phyloP scores from a whole-genome alignment of 164 flowering plant species.

The Chloranthus sessilifolius region DNA sequence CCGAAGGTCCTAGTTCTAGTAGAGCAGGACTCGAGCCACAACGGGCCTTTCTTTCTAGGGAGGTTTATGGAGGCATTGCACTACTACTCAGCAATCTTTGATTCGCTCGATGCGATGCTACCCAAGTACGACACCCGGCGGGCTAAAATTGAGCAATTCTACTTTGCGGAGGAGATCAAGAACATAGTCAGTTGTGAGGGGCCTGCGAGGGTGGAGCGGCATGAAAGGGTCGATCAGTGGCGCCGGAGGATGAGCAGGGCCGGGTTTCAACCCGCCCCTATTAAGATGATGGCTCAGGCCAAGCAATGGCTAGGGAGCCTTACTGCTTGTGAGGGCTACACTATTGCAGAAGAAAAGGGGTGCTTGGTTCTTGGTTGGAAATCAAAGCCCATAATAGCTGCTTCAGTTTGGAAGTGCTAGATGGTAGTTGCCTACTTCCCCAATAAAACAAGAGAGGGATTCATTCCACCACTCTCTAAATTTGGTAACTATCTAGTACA shows the following conservation, averaged over 20 bases:
- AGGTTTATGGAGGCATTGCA: constrained; percentile 63
- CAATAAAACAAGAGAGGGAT: too few species aligned
- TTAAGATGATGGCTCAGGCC: constrained; percentile 42
- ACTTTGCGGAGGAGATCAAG: constrained; percentile 63
- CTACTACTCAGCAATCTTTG: constrained; percentile 58
- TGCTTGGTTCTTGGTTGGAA: constrained; percentile 66
- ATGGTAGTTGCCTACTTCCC: too few species aligned
- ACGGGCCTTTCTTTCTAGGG: constrained; percentile 61
- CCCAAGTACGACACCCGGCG: constrained; percentile 53
- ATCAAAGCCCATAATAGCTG: constrained; percentile 52
- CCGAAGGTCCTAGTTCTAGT: constrained; percentile 40
- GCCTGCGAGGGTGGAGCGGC: constrained; percentile 51
- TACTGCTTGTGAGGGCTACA: constrained; percentile 45
- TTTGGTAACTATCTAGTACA: too few species aligned
- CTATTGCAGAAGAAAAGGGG: constrained; percentile 58
- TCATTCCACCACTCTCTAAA: too few species aligned
- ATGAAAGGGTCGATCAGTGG: constrained; percentile 61
- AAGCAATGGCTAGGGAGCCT: constrained; percentile 41
- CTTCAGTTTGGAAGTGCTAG: constrained; percentile 64
- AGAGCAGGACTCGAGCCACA: constrained; percentile 62
- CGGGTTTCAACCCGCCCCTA: constrained; percentile 55
- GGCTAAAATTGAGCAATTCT: constrained; percentile 59
- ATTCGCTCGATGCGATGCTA: constrained; percentile 50
- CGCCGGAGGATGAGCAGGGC: constrained; percentile 61
- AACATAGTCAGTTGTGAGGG: constrained; percentile 69